phyloP scores from a whole-genome alignment of 495 filamentous ascomycete genomes.

The Parathielavia appendiculata region DNA sequence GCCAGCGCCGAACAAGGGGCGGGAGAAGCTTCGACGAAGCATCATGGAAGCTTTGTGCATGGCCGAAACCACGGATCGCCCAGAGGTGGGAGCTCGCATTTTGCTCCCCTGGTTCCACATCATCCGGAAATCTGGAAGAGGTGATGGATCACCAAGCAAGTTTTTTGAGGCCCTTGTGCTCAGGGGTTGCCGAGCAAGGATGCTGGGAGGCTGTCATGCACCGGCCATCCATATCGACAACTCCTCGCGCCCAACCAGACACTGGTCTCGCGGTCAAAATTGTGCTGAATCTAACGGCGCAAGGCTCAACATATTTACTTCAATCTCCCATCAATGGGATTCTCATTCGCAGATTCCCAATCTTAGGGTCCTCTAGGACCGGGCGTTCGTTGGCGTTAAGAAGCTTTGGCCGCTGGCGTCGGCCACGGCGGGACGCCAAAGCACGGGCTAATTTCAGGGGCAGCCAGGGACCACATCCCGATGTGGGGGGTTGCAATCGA shows the following conservation, averaged over 20 bases:
- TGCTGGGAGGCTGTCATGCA: slow-evolving; percentile 2
- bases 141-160: no score
- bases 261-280: background rate
- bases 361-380: background rate
- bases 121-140: slow-evolving; percentile 22
- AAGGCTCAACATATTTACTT: background rate
- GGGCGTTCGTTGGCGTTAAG: no score
- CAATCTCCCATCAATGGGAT: slow-evolving; percentile 1
- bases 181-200: slow-evolving; percentile 7
- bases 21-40: slow-evolving; percentile 22
- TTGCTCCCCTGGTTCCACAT: background rate
- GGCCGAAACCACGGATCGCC: slow-evolving; percentile 8
- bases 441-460: slow-evolving; percentile 11
- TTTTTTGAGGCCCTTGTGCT: slow-evolving; percentile 22
- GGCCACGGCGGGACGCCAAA: background rate
- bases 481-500: slow-evolving; percentile 18
- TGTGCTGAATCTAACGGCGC: background rate
- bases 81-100: background rate
- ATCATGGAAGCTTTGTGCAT: slow-evolving; percentile 17
- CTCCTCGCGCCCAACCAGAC: slow-evolving; percentile 8
- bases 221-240: slow-evolving; percentile 4
- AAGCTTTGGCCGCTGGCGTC: slow-evolving; percentile 1
- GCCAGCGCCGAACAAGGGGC: slow-evolving; percentile 4
- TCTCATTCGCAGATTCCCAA: background rate
- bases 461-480: background rate